Base-by-base conservation (phyloP, 139 green algal genomes). In the Micractinium sp. region DNA sequence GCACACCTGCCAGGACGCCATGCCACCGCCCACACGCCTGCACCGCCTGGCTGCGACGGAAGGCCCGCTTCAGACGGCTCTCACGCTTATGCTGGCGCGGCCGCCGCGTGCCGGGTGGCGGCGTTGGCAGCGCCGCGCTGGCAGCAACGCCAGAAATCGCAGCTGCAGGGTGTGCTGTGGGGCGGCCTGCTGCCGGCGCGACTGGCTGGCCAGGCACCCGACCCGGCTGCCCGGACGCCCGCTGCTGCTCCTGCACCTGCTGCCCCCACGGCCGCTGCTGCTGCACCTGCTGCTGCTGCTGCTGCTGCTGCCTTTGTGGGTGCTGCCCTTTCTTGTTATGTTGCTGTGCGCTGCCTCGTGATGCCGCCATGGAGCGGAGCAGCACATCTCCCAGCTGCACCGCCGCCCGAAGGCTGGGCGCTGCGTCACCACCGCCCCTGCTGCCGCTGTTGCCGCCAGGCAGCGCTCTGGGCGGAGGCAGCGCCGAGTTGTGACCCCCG, bases 401-500 rank as follows among this genome's bases (percentile, higher is more conserved):
- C 18, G 71, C 83, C 33, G 27, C 71, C 4, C 67, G 83, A 29
- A 87, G 83, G 67, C 83, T 79, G 38, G 83, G 61, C 5, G 22
- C 41, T 15, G 39, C 35, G 53, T 2, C 53, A 9, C 78, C 41
- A 20, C 56, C 56, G 5, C 47, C 71, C 75, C 33, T 53, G 38
- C 81, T 81, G 39, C 83, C 87, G 60, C 66, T 80, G 56, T 20
- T 53, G 78, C 41, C 25, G 81, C 18, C 22, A 31, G 33, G 60
- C 76, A 20, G 31, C 27, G 5, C 18, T 41, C 38, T 19, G 0
- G 15, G n/a, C 41, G 53, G 20, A 33, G 67, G 14, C 0, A 35
- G 78, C 25, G n/a, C 38, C 39, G 69, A 33, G 90, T 97, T 97
- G 56, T 94, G 71, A 12, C 95, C 94, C 25, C 67, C 87, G 66